phyloP scores from a whole-genome alignment of 108 stramenopile species.

The Pseudonitzschia pungens region DNA sequence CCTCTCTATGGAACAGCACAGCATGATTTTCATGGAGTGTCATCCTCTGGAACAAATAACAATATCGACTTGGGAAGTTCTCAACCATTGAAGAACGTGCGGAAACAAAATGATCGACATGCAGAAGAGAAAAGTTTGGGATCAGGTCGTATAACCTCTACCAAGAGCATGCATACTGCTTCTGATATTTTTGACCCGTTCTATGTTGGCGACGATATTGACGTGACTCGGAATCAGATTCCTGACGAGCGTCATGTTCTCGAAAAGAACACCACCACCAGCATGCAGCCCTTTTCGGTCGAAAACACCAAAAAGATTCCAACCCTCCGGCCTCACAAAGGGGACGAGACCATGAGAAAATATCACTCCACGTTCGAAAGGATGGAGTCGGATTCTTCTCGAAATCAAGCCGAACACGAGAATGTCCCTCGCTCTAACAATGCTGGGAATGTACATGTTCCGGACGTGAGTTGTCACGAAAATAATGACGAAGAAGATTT shows the following conservation, averaged over 20 bases:
- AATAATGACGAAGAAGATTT: not conserved
- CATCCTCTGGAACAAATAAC: not conserved
- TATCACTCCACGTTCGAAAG: not conserved
- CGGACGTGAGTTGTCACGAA: not conserved
- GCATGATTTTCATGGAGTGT: not conserved
- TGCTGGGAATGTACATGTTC: not conserved
- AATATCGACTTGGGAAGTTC: not conserved
- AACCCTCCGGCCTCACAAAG: not conserved
- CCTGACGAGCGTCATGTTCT: not conserved
- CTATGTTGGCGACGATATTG: not conserved
- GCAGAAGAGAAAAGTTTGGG: not conserved
- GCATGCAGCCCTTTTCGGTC: not conserved
- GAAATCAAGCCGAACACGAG: not conserved
- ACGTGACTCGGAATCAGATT: not conserved
- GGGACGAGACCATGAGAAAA: not conserved
- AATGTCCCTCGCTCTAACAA: not conserved
- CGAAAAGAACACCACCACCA: not conserved
- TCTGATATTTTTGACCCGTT: not conserved
- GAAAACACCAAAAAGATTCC: not conserved
- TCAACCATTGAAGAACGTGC: not conserved
- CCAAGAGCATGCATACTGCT: not conserved
- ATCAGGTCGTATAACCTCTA: not conserved
- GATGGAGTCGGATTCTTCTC: not conserved
- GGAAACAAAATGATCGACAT: not conserved
- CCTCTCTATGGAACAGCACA: not conserved